Evolutionary conservation across 1,284 basidiomycete genomes (phyloP).

Genomic region (Leccinum fuscescens): DNA sequence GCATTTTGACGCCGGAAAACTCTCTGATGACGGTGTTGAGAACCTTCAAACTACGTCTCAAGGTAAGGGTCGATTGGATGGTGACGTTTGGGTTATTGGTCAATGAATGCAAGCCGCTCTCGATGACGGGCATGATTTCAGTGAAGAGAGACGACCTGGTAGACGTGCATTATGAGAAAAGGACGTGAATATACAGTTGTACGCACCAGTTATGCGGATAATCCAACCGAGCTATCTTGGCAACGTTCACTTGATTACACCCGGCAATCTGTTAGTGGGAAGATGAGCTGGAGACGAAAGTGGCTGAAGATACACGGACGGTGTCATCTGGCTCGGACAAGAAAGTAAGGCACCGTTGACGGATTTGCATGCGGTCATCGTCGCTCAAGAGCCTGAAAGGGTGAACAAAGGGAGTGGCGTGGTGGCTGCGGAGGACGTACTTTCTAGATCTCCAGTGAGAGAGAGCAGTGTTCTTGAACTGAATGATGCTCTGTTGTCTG

Average conservation of each 20-base stretch:
- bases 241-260: slow-evolving; percentile 67
- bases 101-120: slow-evolving; percentile 49
- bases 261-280: slow-evolving; percentile 56
- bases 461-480: slow-evolving; percentile 73
- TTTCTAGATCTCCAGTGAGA: slow-evolving; percentile 70
- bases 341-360: slow-evolving; percentile 58
- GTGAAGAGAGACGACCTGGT: slow-evolving; percentile 61
- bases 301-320: slow-evolving; percentile 37
- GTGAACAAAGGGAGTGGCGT: slow-evolving; percentile 15
- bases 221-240: slow-evolving; percentile 71
- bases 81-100: slow-evolving; percentile 43
- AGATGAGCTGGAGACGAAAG: slow-evolving; percentile 8
- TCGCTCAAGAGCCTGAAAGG: slow-evolving; percentile 59
- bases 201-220: slow-evolving; percentile 65
- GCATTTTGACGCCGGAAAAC: slow-evolving; percentile 65
- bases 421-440: slow-evolving; percentile 39
- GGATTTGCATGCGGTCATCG: slow-evolving; percentile 59
- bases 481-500: slow-evolving; percentile 75
- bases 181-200: slow-evolving; percentile 7
- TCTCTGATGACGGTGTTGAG: slow-evolving; percentile 69
- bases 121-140: slow-evolving; percentile 55
- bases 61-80: slow-evolving; percentile 46
- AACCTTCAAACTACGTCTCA: slow-evolving; percentile 60
- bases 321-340: slow-evolving; percentile 73
- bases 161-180: slow-evolving; percentile 1